Evolutionary conservation across 202 grass and related monocot genomes (phyloP).

Genomic region (Miscanthus sacchariflorus): DNA sequence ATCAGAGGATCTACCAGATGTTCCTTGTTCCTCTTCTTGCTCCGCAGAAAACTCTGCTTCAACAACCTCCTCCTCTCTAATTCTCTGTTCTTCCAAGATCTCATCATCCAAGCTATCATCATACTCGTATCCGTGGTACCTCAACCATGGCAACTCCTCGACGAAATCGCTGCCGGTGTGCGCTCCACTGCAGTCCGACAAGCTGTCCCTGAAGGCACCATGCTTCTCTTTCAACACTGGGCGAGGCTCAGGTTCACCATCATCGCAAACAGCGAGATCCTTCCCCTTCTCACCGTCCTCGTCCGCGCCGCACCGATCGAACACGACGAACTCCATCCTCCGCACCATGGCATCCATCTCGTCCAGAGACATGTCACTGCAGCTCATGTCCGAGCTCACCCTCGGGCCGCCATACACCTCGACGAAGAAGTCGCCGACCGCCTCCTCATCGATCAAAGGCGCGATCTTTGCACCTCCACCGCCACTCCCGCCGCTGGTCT

Average conservation of each 20-base stretch:
- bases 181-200: constrained; percentile 54
- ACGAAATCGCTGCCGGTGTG: constrained; percentile 43
- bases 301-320: constrained; percentile 56
- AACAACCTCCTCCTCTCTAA: constrained; percentile 26
- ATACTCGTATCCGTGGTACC: constrained; percentile 49
- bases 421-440: constrained; percentile 76
- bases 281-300: constrained; percentile 31
- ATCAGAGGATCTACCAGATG: background rate
- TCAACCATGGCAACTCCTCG: constrained; percentile 59
- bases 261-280: constrained; percentile 1
- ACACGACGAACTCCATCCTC: constrained; percentile 64
- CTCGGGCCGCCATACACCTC: constrained; percentile 75
- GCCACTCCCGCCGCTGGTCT: background rate
- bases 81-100: constrained; percentile 39
- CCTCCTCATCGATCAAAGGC: constrained; percentile 77
- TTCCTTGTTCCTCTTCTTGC: constrained; percentile 14
- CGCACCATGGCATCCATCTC: constrained; percentile 72
- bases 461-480: constrained; percentile 41
- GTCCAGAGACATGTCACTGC: constrained; percentile 83
- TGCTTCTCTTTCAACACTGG: constrained; percentile 37
- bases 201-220: constrained; percentile 49
- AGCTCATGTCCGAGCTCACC: constrained; percentile 65
- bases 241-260: constrained; percentile 25
- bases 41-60: constrained; percentile 1
- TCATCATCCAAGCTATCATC: constrained; percentile 62